phyloP scores from a whole-genome alignment of 2,329 filamentous ascomycete species.

The Diaporthe velutina region DNA sequence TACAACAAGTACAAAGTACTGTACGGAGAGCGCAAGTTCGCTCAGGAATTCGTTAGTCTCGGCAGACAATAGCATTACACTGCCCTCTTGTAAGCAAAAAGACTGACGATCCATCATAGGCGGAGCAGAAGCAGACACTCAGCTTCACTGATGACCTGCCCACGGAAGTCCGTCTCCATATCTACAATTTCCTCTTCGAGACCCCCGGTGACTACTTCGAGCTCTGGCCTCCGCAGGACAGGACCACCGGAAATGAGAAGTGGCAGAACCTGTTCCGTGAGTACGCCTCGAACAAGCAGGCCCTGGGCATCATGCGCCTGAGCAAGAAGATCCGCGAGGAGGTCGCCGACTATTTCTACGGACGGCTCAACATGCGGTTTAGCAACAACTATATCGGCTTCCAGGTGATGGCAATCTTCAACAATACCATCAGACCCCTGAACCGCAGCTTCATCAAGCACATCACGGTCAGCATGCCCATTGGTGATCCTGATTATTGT shows the following conservation, averaged over 20 bases:
- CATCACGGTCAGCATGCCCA: not conserved
- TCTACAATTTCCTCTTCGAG: not conserved
- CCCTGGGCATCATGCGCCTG: not conserved
- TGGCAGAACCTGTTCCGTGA: not conserved
- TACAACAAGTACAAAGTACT: not conserved
- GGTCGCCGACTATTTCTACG: not conserved
- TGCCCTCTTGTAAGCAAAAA: not conserved
- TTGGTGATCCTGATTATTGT: not conserved
- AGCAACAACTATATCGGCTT: not conserved
- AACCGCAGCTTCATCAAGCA: not conserved
- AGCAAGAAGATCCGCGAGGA: not conserved
- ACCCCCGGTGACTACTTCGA: not conserved
- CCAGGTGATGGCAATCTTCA: not conserved
- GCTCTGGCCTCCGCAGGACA: not conserved
- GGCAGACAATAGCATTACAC: not conserved
- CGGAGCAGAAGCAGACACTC: not conserved
- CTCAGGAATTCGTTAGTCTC: not conserved
- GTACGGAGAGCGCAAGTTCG: not conserved
- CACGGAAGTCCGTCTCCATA: not conserved
- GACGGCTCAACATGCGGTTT: not conserved
- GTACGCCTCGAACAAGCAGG: not conserved
- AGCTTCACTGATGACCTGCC: not conserved
- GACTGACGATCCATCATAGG: not conserved
- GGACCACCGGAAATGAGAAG: too few species aligned
- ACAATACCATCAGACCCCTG: not conserved